These are phyloP conservation scores for Glycyrrhiza uralensis DNA, from an alignment of 306 rosid species.

Conservation along the genomic window DNA sequence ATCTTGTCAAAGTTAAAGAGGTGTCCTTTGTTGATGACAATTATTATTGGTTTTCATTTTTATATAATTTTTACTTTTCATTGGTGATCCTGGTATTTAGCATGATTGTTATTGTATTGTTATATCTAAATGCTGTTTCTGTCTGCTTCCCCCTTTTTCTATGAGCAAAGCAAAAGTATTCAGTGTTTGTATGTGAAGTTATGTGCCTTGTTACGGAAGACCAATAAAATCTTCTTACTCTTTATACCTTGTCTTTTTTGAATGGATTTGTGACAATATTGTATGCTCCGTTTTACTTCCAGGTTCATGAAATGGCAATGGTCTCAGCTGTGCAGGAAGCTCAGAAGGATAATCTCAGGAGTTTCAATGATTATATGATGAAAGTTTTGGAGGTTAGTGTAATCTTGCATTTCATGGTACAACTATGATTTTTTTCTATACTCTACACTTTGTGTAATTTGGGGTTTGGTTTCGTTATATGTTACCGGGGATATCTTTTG, in stretches of 20 bases:
- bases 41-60: constrained; percentile 13
- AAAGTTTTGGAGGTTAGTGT: constrained; percentile 89
- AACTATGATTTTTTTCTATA: background rate
- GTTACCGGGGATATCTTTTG: constrained; percentile 15
- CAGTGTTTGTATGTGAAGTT: background rate
- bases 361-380: constrained; percentile 91
- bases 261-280: constrained; percentile 25
- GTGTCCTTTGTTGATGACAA: background rate
- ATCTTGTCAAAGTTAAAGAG: background rate
- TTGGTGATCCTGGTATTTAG: background rate
- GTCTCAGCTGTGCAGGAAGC: constrained; percentile 97
- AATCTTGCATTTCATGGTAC: constrained; percentile 3
- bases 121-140: constrained; percentile 19
- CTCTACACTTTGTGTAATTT: background rate
- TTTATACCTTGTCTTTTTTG: background rate
- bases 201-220: background rate
- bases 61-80: background rate
- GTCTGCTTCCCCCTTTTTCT: constrained; percentile 1
- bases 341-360: constrained; percentile 91
- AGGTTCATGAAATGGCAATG: constrained; percentile 99
- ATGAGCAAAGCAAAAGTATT: background rate
- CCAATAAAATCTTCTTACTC: background rate
- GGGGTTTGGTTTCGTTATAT: background rate
- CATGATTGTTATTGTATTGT: no score
- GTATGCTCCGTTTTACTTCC: constrained; percentile 13